Evolutionary conservation across 306 rosid species (phyloP).

Genomic region (Medicago ruthenica): DNA sequence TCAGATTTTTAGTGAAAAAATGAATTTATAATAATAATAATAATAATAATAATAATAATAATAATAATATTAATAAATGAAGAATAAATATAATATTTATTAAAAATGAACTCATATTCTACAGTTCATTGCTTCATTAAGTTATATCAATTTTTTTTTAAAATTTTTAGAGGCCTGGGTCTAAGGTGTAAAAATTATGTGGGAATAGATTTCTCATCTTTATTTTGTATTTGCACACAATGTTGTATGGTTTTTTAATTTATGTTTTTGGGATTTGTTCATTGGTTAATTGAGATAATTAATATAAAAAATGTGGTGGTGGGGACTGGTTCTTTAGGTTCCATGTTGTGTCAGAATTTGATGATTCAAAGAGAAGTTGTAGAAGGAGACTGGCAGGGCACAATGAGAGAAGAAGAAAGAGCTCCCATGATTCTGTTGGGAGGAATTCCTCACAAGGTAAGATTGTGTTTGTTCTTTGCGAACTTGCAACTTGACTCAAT

Average conservation of each 20-base stretch:
- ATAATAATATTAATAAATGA: too few species aligned
- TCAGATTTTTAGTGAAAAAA: too few species aligned
- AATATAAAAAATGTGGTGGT: slow-evolving; percentile 2
- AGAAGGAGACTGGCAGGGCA: slow-evolving; percentile 96
- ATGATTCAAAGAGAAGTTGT: slow-evolving; percentile 91
- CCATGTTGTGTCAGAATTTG: slow-evolving; percentile 86
- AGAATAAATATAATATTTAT: too few species aligned
- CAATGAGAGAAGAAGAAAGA: slow-evolving; percentile 94
- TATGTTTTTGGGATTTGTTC: not conserved
- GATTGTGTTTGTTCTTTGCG: not conserved
- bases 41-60: too few species aligned
- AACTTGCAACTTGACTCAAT: not conserved
- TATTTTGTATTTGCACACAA: not conserved
- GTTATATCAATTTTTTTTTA: too few species aligned
- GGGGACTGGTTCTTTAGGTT: slow-evolving; percentile 59
- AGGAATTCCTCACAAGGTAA: slow-evolving; percentile 67
- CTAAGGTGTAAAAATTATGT: not conserved
- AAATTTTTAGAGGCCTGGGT: not conserved
- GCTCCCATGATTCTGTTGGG: slow-evolving; percentile 68
- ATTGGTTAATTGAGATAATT: not conserved
- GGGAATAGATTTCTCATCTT: not conserved
- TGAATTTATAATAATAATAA: too few species aligned
- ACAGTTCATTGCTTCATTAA: too few species aligned
- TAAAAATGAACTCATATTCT: too few species aligned
- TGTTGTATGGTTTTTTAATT: not conserved